Evolutionary conservation across 768 basidiomycete species (phyloP), one percentile per base, ranked within the genome.

Genomic region (Rhodotorula taiwanensis): DNA sequence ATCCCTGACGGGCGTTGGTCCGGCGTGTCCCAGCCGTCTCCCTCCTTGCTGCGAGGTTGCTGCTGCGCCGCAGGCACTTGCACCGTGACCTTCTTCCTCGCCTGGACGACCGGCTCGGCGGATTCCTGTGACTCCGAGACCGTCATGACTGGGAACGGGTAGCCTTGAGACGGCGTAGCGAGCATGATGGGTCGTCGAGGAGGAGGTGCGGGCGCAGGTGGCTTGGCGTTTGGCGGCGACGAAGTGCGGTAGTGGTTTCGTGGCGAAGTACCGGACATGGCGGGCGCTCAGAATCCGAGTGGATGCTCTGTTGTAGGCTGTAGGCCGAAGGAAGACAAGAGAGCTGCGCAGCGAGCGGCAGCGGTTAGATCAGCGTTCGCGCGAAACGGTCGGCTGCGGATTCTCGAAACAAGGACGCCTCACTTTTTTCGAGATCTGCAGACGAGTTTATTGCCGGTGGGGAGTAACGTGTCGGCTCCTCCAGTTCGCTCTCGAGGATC

Each of bases 71-170:
- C 31, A 3, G 33, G 5, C 51, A n/a, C 6, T 4, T 25, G 36
- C 30, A 34, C 27, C 13, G n/a, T 34, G 39, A 11, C 45, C 39
- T 42, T 45, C 30, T 36, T 28, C 20, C 43, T 14, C 27, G 28
- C 34, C 45, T 31, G 28, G 49, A 33, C 28, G 30, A 49, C 34
- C 34, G 52, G n/a, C 11, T 23, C 31, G 33, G 34, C 14, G 21
- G 31, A 30, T 6, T 51, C 50, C 31, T n/a, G 31, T 23, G 50
- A 33, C 5, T 30, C 34, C 21, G 30, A 23, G 14, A 39, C 51
- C 43, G 23, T 18, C 53, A 64, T 55, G 41, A 51, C 36, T 1
- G 64, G 64, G 54, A 65, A 65, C 3, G 64, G 64, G 55, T 65
- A 65, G 30, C 64, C 64, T 27, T 50, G 34, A 11, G 34, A 41